phyloP scores from a whole-genome alignment of 768 basidiomycete genomes.

The Trametes elegans region DNA sequence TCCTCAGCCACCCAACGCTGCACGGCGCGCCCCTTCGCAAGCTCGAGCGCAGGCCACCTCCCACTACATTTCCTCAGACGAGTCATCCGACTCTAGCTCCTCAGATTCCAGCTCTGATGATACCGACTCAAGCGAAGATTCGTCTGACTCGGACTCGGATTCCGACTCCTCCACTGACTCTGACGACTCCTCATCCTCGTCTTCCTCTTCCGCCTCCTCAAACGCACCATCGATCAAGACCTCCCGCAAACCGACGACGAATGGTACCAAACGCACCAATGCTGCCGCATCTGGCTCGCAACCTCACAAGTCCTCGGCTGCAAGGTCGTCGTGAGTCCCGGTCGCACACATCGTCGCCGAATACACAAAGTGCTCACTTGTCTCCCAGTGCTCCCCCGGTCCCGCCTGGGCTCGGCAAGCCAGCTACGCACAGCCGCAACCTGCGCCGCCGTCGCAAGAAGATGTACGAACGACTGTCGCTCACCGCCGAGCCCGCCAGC shows the following conservation, averaged over 20 bases:
- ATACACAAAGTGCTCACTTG: neutral
- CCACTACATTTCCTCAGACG: too few relatives aligned
- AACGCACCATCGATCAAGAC: neutral
- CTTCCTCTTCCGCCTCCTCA: conserved; percentile 23
- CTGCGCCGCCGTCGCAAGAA: conserved; percentile 52
- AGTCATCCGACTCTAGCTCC: conserved; percentile 10
- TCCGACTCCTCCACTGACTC: conserved; percentile 21
- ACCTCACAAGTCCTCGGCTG: too few relatives aligned
- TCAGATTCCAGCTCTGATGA: conserved; percentile 14
- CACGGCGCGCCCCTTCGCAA: neutral
- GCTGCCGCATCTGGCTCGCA: too few relatives aligned
- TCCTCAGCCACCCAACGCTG: neutral
- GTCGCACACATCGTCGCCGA: too few relatives aligned
- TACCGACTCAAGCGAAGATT: conserved; percentile 7
- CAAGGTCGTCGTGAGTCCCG: too few relatives aligned
- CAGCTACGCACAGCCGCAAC: conserved; percentile 56
- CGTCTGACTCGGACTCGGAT: conserved; percentile 26
- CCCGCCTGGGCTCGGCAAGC: conserved; percentile 61
- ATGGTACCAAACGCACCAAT: too few relatives aligned
- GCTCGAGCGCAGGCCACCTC: neutral
- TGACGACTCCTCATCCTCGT: conserved; percentile 29
- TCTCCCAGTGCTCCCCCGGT: conserved; percentile 31
- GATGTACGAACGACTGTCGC: conserved; percentile 29
- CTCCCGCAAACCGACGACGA: too few relatives aligned
- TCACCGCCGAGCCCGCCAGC: conserved; percentile 29